These are phyloP conservation scores for Orychophragmus violaceus DNA, from an alignment of 345 rosid species.

Conservation along the genomic window DNA sequence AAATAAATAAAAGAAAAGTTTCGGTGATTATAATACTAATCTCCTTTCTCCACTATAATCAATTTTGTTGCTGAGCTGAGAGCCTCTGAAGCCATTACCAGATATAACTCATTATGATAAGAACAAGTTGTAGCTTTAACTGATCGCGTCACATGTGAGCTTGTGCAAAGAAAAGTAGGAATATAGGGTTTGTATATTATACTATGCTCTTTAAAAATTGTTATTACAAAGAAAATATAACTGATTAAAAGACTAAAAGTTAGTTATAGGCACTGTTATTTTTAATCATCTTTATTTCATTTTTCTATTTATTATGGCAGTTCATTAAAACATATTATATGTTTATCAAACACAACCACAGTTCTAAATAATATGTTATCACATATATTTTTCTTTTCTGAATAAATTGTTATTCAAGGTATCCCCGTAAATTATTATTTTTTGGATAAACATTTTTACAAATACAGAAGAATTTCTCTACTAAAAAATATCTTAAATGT, in stretches of 20 bases:
- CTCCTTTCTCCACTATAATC: background rate
- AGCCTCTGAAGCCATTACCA: background rate
- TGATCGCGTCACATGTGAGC: slow-evolving; percentile 18
- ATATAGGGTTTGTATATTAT: background rate
- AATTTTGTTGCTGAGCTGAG: background rate
- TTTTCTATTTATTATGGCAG: background rate
- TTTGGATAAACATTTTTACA: background rate
- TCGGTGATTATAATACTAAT: slow-evolving; percentile 10
- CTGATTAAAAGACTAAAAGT: no score
- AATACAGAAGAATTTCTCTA: background rate
- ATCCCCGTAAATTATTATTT: background rate
- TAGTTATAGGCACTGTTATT: background rate
- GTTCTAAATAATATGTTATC: background rate
- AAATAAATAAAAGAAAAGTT: background rate
- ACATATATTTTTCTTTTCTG: background rate
- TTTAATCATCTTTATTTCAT: background rate
- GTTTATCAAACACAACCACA: background rate
- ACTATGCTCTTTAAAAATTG: background rate
- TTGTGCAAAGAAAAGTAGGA: slow-evolving; percentile 7
- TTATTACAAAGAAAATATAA: background rate
- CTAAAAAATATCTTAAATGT: background rate
- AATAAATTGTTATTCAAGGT: background rate
- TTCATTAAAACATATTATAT: background rate
- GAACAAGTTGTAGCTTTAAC: slow-evolving; percentile 19
- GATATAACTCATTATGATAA: background rate